Conservation (phyloP, 371 early-diverging fungal genomes). For the Mortierella sp. region DNA sequence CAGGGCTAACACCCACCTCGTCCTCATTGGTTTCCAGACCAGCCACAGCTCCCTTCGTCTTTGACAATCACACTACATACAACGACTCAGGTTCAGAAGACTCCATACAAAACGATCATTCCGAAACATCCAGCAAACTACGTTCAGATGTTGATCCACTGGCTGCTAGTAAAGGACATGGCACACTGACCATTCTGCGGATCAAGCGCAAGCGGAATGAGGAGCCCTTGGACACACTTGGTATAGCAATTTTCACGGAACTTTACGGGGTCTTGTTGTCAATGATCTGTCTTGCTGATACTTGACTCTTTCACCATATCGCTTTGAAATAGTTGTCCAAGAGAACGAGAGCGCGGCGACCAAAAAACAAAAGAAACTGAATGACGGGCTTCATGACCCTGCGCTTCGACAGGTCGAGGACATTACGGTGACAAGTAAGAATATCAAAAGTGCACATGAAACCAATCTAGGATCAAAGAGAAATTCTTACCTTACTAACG, state of each 20-base stretch:
- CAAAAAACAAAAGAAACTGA: slow-evolving; percentile 31
- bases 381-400: slow-evolving; percentile 19
- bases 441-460: not conserved
- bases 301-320: no score
- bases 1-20: slow-evolving; percentile 4
- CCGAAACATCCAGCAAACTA: not conserved
- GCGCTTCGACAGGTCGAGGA: slow-evolving; percentile 5
- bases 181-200: slow-evolving; percentile 69
- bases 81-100: not conserved
- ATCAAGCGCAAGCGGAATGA: slow-evolving; percentile 84
- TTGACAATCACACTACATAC: slow-evolving; percentile 34
- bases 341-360: slow-evolving; percentile 31
- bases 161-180: not conserved
- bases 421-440: slow-evolving; percentile 17
- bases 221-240: slow-evolving; percentile 80
- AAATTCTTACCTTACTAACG: not conserved
- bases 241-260: slow-evolving; percentile 40
- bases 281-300: no score
- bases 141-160: not conserved
- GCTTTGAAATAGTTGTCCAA: slow-evolving; percentile 36
- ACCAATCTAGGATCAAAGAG: not conserved
- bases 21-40: slow-evolving; percentile 1
- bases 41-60: slow-evolving; percentile 12
- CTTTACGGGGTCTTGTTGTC: no score
- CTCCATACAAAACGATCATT: no score